phyloP scores from a whole-genome alignment of 805 yeast genomes.

The Ogataea salicorniae region DNA sequence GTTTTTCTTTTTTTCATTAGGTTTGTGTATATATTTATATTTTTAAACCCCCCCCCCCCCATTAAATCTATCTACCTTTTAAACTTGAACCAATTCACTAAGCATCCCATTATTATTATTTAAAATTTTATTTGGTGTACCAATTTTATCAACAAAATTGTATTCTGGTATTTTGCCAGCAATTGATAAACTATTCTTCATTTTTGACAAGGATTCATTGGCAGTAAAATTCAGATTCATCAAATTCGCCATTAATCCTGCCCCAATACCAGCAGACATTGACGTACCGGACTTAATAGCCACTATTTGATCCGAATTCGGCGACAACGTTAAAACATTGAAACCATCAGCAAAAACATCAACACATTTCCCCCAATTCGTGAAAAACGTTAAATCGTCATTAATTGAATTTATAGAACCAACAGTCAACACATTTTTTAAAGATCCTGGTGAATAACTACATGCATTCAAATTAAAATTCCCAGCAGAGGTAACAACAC shows the following conservation, averaged over 20 bases:
- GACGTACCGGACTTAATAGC: constrained; percentile 44
- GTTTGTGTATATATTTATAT: not conserved
- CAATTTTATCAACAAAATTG: constrained; percentile 7
- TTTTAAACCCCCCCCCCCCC: not conserved
- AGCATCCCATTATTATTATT: constrained; percentile 19
- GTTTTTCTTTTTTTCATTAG: not conserved
- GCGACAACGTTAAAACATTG: constrained; percentile 37
- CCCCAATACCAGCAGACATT: constrained; percentile 40
- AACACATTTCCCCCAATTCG: constrained; percentile 50
- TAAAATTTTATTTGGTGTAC: constrained; percentile 20
- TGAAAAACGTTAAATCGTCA: constrained; percentile 33
- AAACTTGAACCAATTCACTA: constrained; percentile 10
- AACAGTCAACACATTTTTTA: constrained; percentile 35
- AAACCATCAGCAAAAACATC: constrained; percentile 49
- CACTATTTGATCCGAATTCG: constrained; percentile 25
- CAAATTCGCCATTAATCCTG: constrained; percentile 40
- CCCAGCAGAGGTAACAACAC: constrained; percentile 47
- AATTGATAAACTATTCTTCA: constrained; percentile 15
- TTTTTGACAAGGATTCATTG: constrained; percentile 29
- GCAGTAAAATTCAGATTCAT: constrained; percentile 37
- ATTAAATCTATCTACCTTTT: not conserved
- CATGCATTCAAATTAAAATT: constrained; percentile 42
- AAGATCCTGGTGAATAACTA: constrained; percentile 41
- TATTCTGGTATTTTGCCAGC: constrained; percentile 8
- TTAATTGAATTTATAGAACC: constrained; percentile 35